These are phyloP conservation scores for Ceratocystis albifundus DNA, from an alignment of 2,329 filamentous ascomycete genomes.

Conservation along the genomic window DNA sequence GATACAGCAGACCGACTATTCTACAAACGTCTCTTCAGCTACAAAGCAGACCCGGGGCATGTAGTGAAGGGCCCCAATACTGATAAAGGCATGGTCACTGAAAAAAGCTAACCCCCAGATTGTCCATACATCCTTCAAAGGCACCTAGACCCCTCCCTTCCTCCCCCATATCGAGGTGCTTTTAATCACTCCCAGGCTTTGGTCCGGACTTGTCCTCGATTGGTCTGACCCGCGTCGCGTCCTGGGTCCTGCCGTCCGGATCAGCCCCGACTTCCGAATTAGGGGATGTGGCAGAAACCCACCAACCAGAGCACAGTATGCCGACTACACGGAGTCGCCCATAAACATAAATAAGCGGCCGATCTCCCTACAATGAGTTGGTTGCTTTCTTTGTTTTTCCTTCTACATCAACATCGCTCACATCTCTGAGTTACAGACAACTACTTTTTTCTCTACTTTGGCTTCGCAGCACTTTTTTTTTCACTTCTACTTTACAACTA, in stretches of 20 bases:
- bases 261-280: background rate
- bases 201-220: background rate
- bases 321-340: background rate
- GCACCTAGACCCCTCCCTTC: too few relatives aligned
- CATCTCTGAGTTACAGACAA: background rate
- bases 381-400: background rate
- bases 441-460: background rate
- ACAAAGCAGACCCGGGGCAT: background rate
- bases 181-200: background rate
- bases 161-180: too few relatives aligned
- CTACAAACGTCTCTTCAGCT: background rate
- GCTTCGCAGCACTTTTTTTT: conserved; percentile 3
- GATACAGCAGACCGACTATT: background rate
- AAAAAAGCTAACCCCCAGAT: too few relatives aligned
- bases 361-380: background rate
- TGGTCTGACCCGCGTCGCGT: background rate
- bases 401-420: background rate
- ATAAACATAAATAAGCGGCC: background rate
- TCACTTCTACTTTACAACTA: too few relatives aligned
- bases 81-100: background rate
- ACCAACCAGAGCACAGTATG: background rate
- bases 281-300: background rate
- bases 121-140: too few relatives aligned
- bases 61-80: too few relatives aligned
- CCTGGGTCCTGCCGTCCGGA: background rate